Evolutionary conservation across 495 filamentous ascomycete species (phyloP).

Genomic region (Astrocystis sublimbata): DNA sequence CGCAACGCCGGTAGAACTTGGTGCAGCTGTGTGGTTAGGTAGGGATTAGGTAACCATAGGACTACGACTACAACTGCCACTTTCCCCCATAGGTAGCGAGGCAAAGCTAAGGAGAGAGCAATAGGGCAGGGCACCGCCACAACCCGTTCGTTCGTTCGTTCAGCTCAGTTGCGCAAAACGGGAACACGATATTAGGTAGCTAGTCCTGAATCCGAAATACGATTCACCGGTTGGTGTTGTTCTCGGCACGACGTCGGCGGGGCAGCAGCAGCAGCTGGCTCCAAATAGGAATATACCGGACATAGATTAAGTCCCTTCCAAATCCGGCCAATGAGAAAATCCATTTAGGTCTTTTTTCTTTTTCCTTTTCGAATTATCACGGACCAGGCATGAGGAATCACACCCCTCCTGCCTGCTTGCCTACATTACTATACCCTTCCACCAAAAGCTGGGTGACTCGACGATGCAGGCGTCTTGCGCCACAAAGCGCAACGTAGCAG

Average conservation of each 20-base stretch:
- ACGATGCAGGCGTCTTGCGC: not conserved
- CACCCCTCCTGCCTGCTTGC: not conserved
- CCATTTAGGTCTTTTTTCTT: no score
- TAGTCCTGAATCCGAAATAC: slow-evolving; percentile 5
- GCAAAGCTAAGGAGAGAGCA: slow-evolving; percentile 1
- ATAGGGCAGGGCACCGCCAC: not conserved
- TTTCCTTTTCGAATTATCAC: no score
- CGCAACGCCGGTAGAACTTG: no score
- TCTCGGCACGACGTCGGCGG: not conserved
- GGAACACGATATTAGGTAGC: not conserved
- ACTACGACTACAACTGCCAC: no score
- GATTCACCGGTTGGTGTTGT: not conserved
- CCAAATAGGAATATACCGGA: not conserved
- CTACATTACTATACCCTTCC: not conserved
- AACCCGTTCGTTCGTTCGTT: no score
- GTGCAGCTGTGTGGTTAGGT: no score
- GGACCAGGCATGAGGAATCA: not conserved
- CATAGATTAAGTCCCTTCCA: no score
- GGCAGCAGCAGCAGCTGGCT: not conserved
- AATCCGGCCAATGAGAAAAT: not conserved
- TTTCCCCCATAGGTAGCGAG: slow-evolving; percentile 1
- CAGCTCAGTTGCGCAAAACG: not conserved
- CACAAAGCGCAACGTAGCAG: slow-evolving; percentile 11
- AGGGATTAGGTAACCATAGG: slow-evolving; percentile 1
- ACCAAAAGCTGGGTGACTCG: no score